Evolutionary conservation across 495 filamentous ascomycete species (phyloP).

Genomic region (Chaetomium cochliodes): DNA sequence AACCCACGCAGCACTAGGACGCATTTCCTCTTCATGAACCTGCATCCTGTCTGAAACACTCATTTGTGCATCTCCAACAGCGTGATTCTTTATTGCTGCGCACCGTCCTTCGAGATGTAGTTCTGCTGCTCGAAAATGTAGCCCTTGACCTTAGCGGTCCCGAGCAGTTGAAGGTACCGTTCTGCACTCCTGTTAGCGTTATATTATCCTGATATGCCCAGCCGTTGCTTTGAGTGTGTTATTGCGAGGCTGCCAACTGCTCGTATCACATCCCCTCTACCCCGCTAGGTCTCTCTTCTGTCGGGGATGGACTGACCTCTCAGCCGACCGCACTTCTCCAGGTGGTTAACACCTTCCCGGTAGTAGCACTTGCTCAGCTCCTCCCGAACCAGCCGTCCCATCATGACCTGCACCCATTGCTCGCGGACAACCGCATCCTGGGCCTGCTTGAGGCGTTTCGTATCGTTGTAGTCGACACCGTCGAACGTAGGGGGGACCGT

Average conservation of each 20-base stretch:
- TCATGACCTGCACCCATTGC: conserved; percentile 98
- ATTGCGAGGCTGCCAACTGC: neutral
- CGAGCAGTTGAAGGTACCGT: conserved; percentile 87
- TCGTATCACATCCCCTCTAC: neutral
- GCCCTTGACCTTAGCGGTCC: conserved; percentile 79
- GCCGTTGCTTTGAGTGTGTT: neutral
- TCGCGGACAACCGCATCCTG: conserved; percentile 93
- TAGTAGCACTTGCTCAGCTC: conserved; percentile 96
- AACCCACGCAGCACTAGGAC: neutral
- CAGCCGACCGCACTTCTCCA: conserved; percentile 91
- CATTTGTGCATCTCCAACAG: neutral
- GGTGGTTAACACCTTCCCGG: conserved; percentile 90
- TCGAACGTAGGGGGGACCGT: conserved; percentile 92
- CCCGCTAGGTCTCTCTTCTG: neutral
- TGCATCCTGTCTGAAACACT: neutral
- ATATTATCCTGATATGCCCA: too few species aligned
- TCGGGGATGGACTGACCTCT: conserved; percentile 64
- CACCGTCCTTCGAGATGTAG: conserved; percentile 57
- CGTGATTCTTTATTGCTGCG: conserved; percentile 22
- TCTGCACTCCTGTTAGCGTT: conserved; percentile 53
- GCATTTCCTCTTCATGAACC: conserved; percentile 3
- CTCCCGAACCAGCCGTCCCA: conserved; percentile 88
- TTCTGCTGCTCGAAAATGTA: conserved; percentile 93
- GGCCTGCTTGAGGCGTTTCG: conserved; percentile 80
- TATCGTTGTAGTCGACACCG: conserved; percentile 96